Evolutionary conservation across 306 rosid genomes (phyloP), one percentile per base, ranked within the genome.

Genomic region (Medicago lupulina): DNA sequence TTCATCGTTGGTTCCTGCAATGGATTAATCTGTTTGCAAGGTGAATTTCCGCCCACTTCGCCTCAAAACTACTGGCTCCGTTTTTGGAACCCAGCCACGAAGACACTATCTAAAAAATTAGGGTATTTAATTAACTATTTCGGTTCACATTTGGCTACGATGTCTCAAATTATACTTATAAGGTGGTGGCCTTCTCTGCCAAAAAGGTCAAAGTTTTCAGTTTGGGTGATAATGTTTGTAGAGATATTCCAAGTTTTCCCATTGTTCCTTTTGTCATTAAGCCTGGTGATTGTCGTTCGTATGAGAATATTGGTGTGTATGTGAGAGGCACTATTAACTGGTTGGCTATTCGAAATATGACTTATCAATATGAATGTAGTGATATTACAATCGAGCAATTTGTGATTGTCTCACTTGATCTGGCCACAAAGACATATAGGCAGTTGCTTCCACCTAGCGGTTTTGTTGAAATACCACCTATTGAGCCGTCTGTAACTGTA

Each of bases 21-120:
- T 17, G 70, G 70, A 40, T 40, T 65, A 25, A 0, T 65, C 1
- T 65, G 49, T 6, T 63, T 63, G 23, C 13, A 7, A 0, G 21
- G 23, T 15, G 3, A 2, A 2, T 34, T 12, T 34, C 14, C 0
- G 0, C 3, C 3, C 4, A 2, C 0, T 7, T 2, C 0, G 6
- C 1, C 2, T 61, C 8, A 8, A 6, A 7, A 5, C 1, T 0
- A 0, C 40, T 40, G 70, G 53, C 2, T 66, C 6, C 47, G 54
- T 1, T 41, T 65, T 1, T 65, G 70, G 70, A 65, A 65, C 9
- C 70, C 70, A 19, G 51, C 70, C 10, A 65, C 70, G 0, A 18
- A 13, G 1, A 17, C 6, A 40, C 2, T n/a, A 40, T 65, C 70
- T 65, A 9, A 5, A 4, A 40, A 17, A 2, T 10, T 65, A 39